A percentile compares a stretch with the other conserved stretches of the same genome.
These are phyloP conservation scores for Candida gorgasii DNA, from an alignment of 805 yeast species.

Conservation along the genomic window DNA sequence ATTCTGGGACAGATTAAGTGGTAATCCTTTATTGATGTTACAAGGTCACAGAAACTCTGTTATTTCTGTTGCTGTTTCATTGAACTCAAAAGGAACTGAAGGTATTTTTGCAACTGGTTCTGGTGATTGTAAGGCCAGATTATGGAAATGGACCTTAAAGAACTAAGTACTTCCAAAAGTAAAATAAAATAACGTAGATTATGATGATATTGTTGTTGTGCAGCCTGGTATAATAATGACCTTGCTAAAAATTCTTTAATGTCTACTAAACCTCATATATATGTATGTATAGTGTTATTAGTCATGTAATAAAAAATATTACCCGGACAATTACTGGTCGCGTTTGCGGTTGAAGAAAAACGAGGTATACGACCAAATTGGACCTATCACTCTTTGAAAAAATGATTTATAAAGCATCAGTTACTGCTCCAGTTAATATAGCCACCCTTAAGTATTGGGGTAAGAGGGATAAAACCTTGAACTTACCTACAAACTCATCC, in stretches of 20 bases:
- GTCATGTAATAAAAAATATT: slow-evolving; percentile 9
- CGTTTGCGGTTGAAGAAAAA: not conserved
- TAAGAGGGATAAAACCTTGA: slow-evolving; percentile 83
- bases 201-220: not conserved
- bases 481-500: slow-evolving; percentile 94
- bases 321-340: slow-evolving; percentile 2
- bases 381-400: not conserved
- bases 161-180: slow-evolving; percentile 1
- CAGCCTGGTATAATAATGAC: too few relatives aligned
- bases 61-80: slow-evolving; percentile 89
- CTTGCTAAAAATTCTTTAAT: not conserved
- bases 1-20: slow-evolving; percentile 92
- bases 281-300: slow-evolving; percentile 6
- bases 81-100: slow-evolving; percentile 67
- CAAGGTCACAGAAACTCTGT: slow-evolving; percentile 97
- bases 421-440: slow-evolving; percentile 96
- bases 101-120: slow-evolving; percentile 95
- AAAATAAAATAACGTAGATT: not conserved
- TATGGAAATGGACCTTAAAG: slow-evolving; percentile 82
- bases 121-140: slow-evolving; percentile 96
- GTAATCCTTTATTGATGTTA: slow-evolving; percentile 90
- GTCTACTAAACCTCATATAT: slow-evolving; percentile 3
- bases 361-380: slow-evolving; percentile 3
- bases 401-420: slow-evolving; percentile 64
- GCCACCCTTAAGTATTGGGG: slow-evolving; percentile 99